Evolutionary conservation across 495 filamentous ascomycete genomes (phyloP).

Genomic region (Annulohypoxylon nitens): DNA sequence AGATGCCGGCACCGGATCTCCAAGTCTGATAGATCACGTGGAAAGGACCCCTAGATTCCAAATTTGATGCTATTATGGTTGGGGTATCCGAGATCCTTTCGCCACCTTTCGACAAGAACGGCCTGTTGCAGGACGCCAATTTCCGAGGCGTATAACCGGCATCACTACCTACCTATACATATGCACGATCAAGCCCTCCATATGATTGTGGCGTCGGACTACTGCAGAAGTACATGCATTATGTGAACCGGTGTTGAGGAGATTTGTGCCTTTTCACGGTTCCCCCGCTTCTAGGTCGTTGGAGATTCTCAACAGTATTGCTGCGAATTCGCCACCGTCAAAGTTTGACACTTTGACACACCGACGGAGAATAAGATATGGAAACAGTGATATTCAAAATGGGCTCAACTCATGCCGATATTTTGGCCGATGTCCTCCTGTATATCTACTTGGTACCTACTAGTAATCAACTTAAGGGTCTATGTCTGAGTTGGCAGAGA

Average conservation of each 20-base stretch:
- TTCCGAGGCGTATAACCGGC: not conserved
- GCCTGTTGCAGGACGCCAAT: not conserved
- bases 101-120: not conserved
- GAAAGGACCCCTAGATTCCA: not conserved
- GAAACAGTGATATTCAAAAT: not conserved
- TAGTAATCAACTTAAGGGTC: not conserved
- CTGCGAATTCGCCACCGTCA: constrained; percentile 1
- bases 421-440: not conserved
- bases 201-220: constrained; percentile 33
- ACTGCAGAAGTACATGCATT: constrained; percentile 23
- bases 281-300: constrained; percentile 30
- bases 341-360: not conserved
- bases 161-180: not conserved
- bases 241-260: constrained; percentile 11
- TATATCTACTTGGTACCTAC: not conserved
- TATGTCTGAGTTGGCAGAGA: not conserved
- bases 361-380: not conserved
- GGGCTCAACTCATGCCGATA: not conserved
- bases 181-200: constrained; percentile 6
- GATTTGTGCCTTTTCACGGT: not conserved
- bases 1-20: not conserved
- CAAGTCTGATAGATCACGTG: not conserved
- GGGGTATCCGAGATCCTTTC: not conserved
- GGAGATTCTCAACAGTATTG: not conserved
- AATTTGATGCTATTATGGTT: not conserved